These are phyloP conservation scores for Echinosophora koreensis DNA, from an alignment of 306 rosid genomes.

Conservation along the genomic window DNA sequence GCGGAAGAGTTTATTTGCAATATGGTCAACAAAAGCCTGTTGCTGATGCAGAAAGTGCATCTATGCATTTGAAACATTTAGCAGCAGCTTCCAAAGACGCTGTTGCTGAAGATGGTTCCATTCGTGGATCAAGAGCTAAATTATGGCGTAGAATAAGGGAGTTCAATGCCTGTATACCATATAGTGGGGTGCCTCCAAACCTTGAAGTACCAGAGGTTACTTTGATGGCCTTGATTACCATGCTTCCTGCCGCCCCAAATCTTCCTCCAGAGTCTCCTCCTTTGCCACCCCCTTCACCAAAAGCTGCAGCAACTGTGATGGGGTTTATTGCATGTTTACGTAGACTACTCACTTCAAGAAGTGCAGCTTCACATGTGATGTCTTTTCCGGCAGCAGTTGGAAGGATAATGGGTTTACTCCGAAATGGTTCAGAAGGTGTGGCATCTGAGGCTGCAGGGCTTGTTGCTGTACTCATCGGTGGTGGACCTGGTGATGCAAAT, in stretches of 20 bases:
- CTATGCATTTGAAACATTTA: constrained; percentile 91
- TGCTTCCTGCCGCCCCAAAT: constrained; percentile 98
- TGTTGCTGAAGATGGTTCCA: constrained; percentile 98
- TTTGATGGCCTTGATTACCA: constrained; percentile 96
- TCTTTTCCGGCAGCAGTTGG: constrained; percentile 99
- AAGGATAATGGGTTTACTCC: constrained; percentile 95
- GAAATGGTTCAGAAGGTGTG: constrained; percentile 98
- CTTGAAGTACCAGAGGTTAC: constrained; percentile 99
- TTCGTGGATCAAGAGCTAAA: constrained; percentile 99
- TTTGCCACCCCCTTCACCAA: constrained; percentile 99
- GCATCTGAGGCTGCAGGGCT: constrained; percentile 98
- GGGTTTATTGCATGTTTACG: constrained; percentile 94
- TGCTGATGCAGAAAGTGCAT: constrained; percentile 80
- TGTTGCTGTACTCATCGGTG: constrained; percentile 94
- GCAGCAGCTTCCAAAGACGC: constrained; percentile 98
- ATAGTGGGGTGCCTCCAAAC: constrained; percentile 78
- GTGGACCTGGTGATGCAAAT: constrained; percentile 90
- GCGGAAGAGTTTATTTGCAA: constrained; percentile 90
- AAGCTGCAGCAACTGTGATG: constrained; percentile 99
- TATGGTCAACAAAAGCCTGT: constrained; percentile 66
- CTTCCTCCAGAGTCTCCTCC: constrained; percentile 99
- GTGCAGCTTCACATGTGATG: constrained; percentile 95
- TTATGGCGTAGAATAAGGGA: constrained; percentile 99
- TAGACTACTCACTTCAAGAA: constrained; percentile 89
- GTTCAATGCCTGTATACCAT: constrained; percentile 96